Percentiles rank a stretch among this genome's conserved stretches.
phyloP scores from a whole-genome alignment of 2,329 filamentous ascomycete genomes.

The Leptographium radiaticola region DNA sequence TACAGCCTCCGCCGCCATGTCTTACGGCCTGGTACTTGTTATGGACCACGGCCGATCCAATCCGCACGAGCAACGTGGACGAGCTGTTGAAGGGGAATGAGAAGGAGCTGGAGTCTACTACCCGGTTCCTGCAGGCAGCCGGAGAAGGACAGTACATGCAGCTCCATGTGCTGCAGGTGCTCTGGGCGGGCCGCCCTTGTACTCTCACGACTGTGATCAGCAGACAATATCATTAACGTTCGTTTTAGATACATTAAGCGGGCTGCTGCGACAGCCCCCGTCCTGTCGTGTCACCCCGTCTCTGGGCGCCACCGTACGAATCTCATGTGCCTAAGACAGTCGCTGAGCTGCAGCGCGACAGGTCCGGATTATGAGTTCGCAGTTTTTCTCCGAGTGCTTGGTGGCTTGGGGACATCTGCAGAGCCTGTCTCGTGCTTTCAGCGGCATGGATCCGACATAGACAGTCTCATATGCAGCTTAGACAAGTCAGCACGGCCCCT shows the following conservation, averaged over 20 bases:
- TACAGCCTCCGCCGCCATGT: not conserved
- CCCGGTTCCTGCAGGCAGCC: not conserved
- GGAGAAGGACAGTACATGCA: not conserved
- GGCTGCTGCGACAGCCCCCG: not conserved
- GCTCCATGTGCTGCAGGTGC: not conserved
- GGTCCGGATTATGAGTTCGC: not conserved
- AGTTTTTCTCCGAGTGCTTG: not conserved
- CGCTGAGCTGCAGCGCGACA: not conserved
- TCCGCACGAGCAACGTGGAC: not conserved
- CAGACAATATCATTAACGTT: not conserved
- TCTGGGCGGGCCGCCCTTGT: not conserved
- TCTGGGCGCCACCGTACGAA: not conserved
- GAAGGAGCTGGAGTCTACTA: not conserved
- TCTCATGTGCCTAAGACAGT: not conserved
- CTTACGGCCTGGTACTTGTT: not conserved
- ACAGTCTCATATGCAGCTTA: not conserved
- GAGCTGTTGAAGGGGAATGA: not conserved
- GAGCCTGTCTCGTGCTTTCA: not conserved
- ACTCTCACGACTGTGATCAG: not conserved
- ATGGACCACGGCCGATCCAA: not conserved
- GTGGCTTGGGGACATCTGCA: not conserved
- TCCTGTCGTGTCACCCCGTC: not conserved
- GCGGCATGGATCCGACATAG: not conserved
- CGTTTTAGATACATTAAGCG: conserved; percentile 1
- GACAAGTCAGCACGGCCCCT: not conserved